A percentile compares a stretch with the other conserved stretches of the same genome.
These are phyloP conservation scores for Climacium dendroides DNA, from an alignment of 225 moss, liverwort and hornwort species.

Conservation along the genomic window DNA sequence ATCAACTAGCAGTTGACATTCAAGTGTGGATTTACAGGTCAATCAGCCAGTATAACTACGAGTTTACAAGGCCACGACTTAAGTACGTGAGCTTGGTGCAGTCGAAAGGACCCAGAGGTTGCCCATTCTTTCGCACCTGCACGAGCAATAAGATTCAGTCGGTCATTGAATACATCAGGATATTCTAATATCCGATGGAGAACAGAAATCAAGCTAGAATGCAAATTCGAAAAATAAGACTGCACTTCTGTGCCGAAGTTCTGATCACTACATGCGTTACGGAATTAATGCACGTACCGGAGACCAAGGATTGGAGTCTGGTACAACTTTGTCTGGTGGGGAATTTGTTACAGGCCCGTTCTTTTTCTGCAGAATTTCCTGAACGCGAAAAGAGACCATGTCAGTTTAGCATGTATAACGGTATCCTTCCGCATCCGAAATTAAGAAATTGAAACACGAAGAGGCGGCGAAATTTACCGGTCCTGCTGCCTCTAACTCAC, in stretches of 20 bases:
- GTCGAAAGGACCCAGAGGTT: constrained; percentile 42
- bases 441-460: neutral
- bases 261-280: neutral
- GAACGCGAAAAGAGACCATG: neutral
- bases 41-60: neutral
- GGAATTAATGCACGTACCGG: constrained; percentile 39
- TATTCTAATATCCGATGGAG: neutral
- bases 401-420: neutral
- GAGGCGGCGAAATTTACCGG: constrained; percentile 11
- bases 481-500: constrained; percentile 71
- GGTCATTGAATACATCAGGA: neutral
- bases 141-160: neutral
- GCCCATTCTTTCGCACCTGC: constrained; percentile 38
- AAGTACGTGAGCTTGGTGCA: constrained; percentile 47
- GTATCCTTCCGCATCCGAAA: neutral
- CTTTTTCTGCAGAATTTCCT: constrained; percentile 69
- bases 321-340: constrained; percentile 54
- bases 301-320: constrained; percentile 75
- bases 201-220: neutral
- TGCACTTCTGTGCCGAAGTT: neutral
- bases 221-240: neutral
- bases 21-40: neutral
- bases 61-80: constrained; percentile 12
- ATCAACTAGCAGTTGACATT: constrained; percentile 44
- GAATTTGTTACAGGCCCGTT: constrained; percentile 78